These are phyloP conservation scores for Russula ochroleuca DNA, from an alignment of 768 basidiomycete species.

Conservation along the genomic window DNA sequence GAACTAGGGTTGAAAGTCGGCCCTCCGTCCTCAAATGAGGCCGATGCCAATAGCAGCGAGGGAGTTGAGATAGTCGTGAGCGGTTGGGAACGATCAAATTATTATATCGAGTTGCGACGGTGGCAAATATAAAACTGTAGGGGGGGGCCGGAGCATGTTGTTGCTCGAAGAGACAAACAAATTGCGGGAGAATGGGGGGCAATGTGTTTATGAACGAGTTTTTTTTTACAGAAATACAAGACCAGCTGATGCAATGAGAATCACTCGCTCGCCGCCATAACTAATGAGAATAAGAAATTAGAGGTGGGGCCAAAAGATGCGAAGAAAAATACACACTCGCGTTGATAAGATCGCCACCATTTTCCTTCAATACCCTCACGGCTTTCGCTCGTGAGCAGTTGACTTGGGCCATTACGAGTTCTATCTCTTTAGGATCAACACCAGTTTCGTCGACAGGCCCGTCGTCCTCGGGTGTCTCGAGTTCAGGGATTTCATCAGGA, in stretches of 20 bases:
- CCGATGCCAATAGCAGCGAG: slow-evolving; percentile 22
- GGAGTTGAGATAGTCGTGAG: slow-evolving; percentile 69
- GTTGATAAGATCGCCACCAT: slow-evolving; percentile 91
- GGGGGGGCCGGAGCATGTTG: background rate
- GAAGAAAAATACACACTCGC: slow-evolving; percentile 60
- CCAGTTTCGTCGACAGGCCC: slow-evolving; percentile 81
- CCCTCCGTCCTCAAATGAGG: slow-evolving; percentile 24
- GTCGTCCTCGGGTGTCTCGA: slow-evolving; percentile 78
- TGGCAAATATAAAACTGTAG: slow-evolving; percentile 41
- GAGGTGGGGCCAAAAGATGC: background rate
- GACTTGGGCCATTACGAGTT: slow-evolving; percentile 89
- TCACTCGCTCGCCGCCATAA: slow-evolving; percentile 92
- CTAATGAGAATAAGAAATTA: slow-evolving; percentile 38
- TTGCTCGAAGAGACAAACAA: slow-evolving; percentile 15
- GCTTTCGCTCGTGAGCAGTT: slow-evolving; percentile 90
- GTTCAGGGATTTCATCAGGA: slow-evolving; percentile 76
- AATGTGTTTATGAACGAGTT: slow-evolving; percentile 12
- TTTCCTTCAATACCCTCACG: slow-evolving; percentile 84
- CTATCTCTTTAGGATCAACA: slow-evolving; percentile 91
- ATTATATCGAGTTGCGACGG: slow-evolving; percentile 70
- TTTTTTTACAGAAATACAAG: slow-evolving; percentile 26
- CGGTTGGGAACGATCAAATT: slow-evolving; percentile 87
- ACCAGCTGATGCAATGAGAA: slow-evolving; percentile 35
- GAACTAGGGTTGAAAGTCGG: slow-evolving; percentile 55
- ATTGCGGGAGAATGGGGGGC: slow-evolving; percentile 2